These are phyloP conservation scores for Linnemannia exigua DNA, from an alignment of 192 early-diverging fungal species.

Conservation along the genomic window DNA sequence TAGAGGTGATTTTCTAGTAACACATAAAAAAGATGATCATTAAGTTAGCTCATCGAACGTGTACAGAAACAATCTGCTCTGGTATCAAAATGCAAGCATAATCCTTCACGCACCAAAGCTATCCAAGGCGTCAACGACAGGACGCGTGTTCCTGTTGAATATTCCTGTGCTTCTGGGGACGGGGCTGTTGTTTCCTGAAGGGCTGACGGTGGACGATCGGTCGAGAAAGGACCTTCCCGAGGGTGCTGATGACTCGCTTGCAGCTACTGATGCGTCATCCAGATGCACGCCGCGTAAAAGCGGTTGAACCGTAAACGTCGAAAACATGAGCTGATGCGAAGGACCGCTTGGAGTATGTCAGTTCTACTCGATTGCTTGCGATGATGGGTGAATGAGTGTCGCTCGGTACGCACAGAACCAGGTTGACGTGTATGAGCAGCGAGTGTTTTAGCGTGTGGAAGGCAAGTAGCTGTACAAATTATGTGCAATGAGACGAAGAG, in stretches of 20 bases:
- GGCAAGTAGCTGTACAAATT: background rate
- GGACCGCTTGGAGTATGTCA: background rate
- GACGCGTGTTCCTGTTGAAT: constrained; percentile 48
- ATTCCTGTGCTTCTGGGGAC: constrained; percentile 37
- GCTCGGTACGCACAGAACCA: background rate
- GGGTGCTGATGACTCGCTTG: constrained; percentile 26
- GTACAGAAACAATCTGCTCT: background rate
- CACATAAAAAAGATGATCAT: background rate
- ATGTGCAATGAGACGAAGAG: background rate
- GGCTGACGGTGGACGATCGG: constrained; percentile 23
- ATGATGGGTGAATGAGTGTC: background rate
- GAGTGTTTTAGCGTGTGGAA: background rate
- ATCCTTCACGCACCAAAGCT: constrained; percentile 41
- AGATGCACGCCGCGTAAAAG: constrained; percentile 56
- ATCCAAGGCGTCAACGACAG: constrained; percentile 41
- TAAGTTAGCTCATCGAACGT: background rate
- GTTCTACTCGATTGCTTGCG: too few species aligned
- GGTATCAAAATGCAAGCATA: background rate
- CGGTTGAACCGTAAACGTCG: constrained; percentile 66
- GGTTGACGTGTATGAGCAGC: too few species aligned
- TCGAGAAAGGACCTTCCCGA: constrained; percentile 40
- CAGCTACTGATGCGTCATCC: constrained; percentile 52
- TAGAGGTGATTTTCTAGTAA: constrained; percentile 78
- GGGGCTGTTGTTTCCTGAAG: constrained; percentile 20
- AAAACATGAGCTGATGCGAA: constrained; percentile 38